A percentile compares a stretch with the other conserved stretches of the same genome.
phyloP scores from a whole-genome alignment of 441 rosid genomes.

The Populus trichocarpa region DNA sequence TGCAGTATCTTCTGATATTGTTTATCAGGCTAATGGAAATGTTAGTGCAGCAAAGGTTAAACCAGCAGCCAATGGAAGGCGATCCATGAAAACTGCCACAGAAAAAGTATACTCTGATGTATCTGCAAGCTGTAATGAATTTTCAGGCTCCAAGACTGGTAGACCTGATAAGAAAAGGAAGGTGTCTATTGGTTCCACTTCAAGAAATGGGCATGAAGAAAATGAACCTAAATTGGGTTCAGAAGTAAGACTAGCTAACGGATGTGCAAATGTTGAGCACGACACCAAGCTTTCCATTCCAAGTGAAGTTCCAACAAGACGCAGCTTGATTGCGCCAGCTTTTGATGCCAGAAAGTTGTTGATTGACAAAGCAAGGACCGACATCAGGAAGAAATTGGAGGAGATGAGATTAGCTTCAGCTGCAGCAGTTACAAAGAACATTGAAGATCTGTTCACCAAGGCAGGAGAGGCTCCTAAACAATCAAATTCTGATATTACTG shows the following conservation, averaged over 20 bases:
- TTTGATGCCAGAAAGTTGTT: conserved; percentile 82
- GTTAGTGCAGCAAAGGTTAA: conserved; percentile 39
- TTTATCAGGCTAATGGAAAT: conserved; percentile 59
- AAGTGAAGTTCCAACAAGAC: conserved; percentile 43
- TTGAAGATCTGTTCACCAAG: conserved; percentile 28
- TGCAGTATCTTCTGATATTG: conserved; percentile 39
- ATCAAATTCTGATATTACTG: conserved; percentile 30
- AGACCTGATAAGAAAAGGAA: conserved; percentile 81
- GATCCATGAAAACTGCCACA: conserved; percentile 33
- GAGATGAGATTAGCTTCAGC: conserved; percentile 49
- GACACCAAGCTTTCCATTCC: conserved; percentile 48
- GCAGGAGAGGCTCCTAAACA: conserved; percentile 29
- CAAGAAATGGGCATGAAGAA: conserved; percentile 51
- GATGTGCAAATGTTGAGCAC: conserved; percentile 28
- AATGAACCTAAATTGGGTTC: conserved; percentile 35
- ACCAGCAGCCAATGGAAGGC: conserved; percentile 46
- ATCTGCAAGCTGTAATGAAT: conserved; percentile 32
- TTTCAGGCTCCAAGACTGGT: conserved; percentile 36
- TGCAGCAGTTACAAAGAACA: conserved; percentile 26
- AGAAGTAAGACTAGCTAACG: conserved; percentile 40
- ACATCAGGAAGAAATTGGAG: conserved; percentile 63
- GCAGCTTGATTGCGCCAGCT: conserved; percentile 53
- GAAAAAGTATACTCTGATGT: conserved; percentile 29
- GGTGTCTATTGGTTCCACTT: conserved; percentile 36
- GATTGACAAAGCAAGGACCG: conserved; percentile 70